phyloP scores from a whole-genome alignment of 2,329 filamentous ascomycete species.

The Cercospora zeina region DNA sequence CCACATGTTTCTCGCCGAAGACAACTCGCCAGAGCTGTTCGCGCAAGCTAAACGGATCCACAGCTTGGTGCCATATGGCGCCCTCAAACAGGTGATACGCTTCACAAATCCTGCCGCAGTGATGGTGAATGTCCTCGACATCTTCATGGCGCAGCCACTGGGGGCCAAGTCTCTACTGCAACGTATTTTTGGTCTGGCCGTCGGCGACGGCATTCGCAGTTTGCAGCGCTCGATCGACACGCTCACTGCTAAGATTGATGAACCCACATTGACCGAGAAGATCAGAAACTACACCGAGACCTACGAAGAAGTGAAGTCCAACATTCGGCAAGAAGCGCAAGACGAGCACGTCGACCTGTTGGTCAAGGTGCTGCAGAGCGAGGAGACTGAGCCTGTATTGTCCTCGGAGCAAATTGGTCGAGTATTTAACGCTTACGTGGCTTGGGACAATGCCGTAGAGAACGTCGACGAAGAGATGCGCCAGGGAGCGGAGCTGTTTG shows the following conservation, averaged over 20 bases:
- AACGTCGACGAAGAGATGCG: slow-evolving; percentile 86
- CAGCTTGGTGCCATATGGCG: slow-evolving; percentile 85
- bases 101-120: slow-evolving; percentile 95
- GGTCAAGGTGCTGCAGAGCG: slow-evolving; percentile 78
- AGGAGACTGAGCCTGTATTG: slow-evolving; percentile 70
- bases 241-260: slow-evolving; percentile 74
- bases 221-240: slow-evolving; percentile 86
- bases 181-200: slow-evolving; percentile 86
- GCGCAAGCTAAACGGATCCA: slow-evolving; percentile 93
- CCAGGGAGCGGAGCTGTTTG: slow-evolving; percentile 87
- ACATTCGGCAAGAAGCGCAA: slow-evolving; percentile 71
- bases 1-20: slow-evolving; percentile 94
- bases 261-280: slow-evolving; percentile 75
- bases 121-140: slow-evolving; percentile 91
- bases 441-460: slow-evolving; percentile 92
- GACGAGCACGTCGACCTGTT: slow-evolving; percentile 78
- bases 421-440: slow-evolving; percentile 91
- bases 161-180: slow-evolving; percentile 87
- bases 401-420: slow-evolving; percentile 73
- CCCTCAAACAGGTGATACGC: slow-evolving; percentile 95
- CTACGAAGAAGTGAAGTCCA: slow-evolving; percentile 71
- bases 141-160: slow-evolving; percentile 94
- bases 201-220: slow-evolving; percentile 83
- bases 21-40: slow-evolving; percentile 95
- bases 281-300: slow-evolving; percentile 76